Evolutionary conservation across 768 basidiomycete species (phyloP).

Genomic region (Phanerochaete sordida): DNA sequence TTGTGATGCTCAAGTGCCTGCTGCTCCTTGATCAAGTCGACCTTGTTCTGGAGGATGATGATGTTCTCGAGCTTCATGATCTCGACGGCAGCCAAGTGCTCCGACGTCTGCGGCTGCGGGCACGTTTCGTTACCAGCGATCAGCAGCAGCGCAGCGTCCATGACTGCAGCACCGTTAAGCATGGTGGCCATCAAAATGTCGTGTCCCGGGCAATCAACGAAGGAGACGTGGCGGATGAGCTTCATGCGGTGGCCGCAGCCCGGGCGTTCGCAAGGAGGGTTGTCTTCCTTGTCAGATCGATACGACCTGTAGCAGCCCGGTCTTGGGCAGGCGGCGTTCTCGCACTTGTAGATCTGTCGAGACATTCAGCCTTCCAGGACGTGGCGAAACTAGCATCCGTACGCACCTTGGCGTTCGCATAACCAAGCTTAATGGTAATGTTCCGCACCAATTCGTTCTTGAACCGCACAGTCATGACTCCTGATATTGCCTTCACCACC

Average conservation of each 20-base stretch:
- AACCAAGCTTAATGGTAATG: constrained; percentile 99
- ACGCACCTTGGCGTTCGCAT: constrained; percentile 95
- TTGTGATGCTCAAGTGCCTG: constrained; percentile 96
- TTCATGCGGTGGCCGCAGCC: constrained; percentile 90
- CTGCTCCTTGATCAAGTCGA: constrained; percentile 93
- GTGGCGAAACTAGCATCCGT: background rate
- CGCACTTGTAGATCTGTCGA: constrained; percentile 92
- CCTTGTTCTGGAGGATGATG: constrained; percentile 98
- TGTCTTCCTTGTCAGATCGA: constrained; percentile 90
- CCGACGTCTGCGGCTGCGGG: constrained; percentile 97
- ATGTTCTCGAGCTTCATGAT: constrained; percentile 99
- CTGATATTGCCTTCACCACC: constrained; percentile 97
- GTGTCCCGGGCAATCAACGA: constrained; percentile 97
- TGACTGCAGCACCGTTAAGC: constrained; percentile 99
- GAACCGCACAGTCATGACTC: constrained; percentile 96
- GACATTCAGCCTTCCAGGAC: constrained; percentile 5
- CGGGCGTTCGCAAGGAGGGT: constrained; percentile 89
- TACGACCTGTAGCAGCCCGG: constrained; percentile 95
- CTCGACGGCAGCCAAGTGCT: constrained; percentile 97
- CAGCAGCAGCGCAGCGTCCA: constrained; percentile 96
- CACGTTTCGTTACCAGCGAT: constrained; percentile 98
- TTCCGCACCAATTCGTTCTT: constrained; percentile 99
- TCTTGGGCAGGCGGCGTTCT: constrained; percentile 88
- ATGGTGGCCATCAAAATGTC: constrained; percentile 99
- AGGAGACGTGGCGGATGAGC: constrained; percentile 93